A percentile compares a stretch with the other conserved stretches of the same genome.
Conservation (phyloP, 2,329 filamentous ascomycete genomes). For the Talaromyces sp. region DNA sequence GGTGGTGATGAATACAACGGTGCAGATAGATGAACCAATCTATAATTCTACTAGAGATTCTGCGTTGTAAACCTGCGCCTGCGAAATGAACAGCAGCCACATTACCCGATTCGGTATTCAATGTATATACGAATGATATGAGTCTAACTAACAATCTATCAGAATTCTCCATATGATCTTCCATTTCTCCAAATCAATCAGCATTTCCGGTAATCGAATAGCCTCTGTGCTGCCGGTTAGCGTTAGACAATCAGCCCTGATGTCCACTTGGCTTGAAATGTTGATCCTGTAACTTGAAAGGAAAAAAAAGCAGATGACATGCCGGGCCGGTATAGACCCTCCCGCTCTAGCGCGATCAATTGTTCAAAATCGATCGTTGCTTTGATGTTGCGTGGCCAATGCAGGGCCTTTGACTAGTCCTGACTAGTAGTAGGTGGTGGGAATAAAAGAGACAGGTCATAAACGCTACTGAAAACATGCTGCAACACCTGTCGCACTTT, state of each 20-base stretch:
- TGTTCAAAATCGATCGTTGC: background rate
- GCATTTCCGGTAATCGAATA: background rate
- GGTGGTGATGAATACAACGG: background rate
- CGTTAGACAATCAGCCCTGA: slow-evolving; percentile 1
- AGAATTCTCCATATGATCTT: background rate
- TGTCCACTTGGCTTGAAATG: background rate
- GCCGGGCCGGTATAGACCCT: background rate
- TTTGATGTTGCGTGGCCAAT: slow-evolving; percentile 12
- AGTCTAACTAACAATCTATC: background rate
- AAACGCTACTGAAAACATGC: slow-evolving; percentile 11
- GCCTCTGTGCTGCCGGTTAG: background rate
- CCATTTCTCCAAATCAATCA: background rate
- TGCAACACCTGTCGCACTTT: background rate
- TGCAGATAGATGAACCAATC: background rate
- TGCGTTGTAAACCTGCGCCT: background rate
- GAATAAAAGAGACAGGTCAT: slow-evolving; percentile 5
- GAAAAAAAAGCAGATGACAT: background rate
- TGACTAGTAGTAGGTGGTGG: background rate
- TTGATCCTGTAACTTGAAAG: background rate
- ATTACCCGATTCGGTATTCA: background rate
- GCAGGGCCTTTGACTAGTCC: background rate
- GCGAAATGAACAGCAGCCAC: background rate
- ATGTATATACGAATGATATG: background rate
- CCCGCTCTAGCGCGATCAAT: background rate
- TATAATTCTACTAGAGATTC: background rate